Evolutionary conservation across 768 basidiomycete species (phyloP).

Genomic region (Leucogyrophana mollusca): DNA sequence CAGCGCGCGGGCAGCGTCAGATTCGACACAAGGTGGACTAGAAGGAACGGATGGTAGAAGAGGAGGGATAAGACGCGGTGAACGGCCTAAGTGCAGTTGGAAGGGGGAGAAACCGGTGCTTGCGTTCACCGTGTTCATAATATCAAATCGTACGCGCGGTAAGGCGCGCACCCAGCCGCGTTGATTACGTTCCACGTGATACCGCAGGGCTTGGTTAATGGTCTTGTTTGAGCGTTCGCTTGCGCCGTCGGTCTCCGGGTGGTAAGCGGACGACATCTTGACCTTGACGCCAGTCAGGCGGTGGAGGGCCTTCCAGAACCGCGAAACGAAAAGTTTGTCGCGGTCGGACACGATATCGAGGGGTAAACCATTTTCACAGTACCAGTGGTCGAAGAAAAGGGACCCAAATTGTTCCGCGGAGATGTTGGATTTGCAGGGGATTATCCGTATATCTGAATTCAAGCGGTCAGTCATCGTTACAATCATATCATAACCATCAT

Average conservation of each 20-base stretch:
- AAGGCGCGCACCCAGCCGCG: slow-evolving; percentile 6
- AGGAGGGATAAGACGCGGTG: neutral
- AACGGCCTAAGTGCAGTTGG: slow-evolving; percentile 1
- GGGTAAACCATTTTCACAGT: slow-evolving; percentile 12
- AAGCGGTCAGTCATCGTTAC: slow-evolving; percentile 22
- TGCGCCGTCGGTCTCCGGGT: slow-evolving; percentile 24
- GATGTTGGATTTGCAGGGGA: neutral
- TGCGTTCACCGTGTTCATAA: slow-evolving; percentile 13
- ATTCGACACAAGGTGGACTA: neutral
- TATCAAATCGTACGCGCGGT: slow-evolving; percentile 8
- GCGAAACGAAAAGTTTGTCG: slow-evolving; percentile 22
- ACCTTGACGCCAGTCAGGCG: slow-evolving; percentile 9
- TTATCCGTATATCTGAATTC: neutral
- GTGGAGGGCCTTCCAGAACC: slow-evolving; percentile 22
- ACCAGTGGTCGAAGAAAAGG: slow-evolving; percentile 14
- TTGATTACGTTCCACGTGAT: slow-evolving; percentile 8
- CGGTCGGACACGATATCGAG: slow-evolving; percentile 19
- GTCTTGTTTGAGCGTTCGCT: slow-evolving; percentile 22
- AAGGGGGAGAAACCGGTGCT: slow-evolving; percentile 12
- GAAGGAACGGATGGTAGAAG: neutral
- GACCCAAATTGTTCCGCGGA: neutral
- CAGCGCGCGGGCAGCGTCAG: neutral
- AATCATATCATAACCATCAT: slow-evolving; percentile 26
- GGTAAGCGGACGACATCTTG: slow-evolving; percentile 22
- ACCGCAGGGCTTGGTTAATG: slow-evolving; percentile 8